Evolutionary conservation across 495 filamentous ascomycete genomes (phyloP), one percentile per base, ranked within the genome.

Genomic region (Monascus purpureus): DNA sequence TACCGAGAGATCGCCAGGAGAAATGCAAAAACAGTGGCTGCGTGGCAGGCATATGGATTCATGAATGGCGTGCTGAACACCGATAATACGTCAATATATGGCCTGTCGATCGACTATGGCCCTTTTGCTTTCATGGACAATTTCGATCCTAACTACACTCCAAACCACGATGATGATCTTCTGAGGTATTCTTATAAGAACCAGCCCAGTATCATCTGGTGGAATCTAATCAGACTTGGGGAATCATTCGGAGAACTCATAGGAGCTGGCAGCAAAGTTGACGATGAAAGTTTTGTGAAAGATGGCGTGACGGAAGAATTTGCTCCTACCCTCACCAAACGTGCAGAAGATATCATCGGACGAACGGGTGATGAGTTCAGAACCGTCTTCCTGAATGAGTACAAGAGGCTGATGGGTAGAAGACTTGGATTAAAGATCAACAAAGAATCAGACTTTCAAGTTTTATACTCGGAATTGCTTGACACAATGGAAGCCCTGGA

Each of bases 31-130:
- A 93, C 82, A 0, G 87, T 95, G 1, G 90, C 90, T 8, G 72
- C 75, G 34, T 97, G 90, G 90, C 90, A 97, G 56, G 82, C 82
- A 13, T 95, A 93, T 55, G 90, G 81, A 8, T 97, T 97, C 57
- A 95, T 88, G 69, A 97, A 97, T 47, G 90, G 90, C 12, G 90
- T 97, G 13, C 62, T 97, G 19, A 88, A 94, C 45, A 95, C 90
- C 0, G 90, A 97, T 50, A 97, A 97, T 49, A 97, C 88, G 0
- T 92, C 82, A 3, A 68, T 97, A 32, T 76, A 77, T 22, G 90
- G 90, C 5, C 55, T 97, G 0, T 83, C 77, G 1, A 77, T 97
- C 13, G 90, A 97, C 56, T 97, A 81, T 45, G 90, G 90, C 0
- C 90, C 90, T 0, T 97, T 96, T 47, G 88, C 90, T 13, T 95